Evolutionary conservation across 352 stramenopile species (phyloP).

Genomic region (Salisapilia sapeloensis): DNA sequence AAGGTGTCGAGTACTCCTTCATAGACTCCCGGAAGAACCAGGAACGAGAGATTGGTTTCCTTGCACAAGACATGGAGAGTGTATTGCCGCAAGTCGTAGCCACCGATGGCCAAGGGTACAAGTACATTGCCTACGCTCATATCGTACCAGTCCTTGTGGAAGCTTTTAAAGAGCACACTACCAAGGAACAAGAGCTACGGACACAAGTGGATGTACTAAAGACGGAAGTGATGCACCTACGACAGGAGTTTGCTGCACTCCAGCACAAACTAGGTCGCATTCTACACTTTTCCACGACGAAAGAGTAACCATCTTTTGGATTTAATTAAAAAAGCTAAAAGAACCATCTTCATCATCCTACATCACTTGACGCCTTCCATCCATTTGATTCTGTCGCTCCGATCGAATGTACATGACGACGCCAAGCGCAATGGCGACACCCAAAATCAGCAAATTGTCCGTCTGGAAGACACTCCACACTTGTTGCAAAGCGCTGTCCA

Average conservation of each 20-base stretch:
- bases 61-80: conserved; percentile 78
- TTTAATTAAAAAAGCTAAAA: no score
- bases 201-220: no score
- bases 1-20: conserved; percentile 62
- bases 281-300: no score
- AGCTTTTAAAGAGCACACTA: conserved; percentile 45
- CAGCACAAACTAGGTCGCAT: no score
- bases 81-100: conserved; percentile 68
- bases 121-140: conserved; percentile 78
- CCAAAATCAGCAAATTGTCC: conserved; percentile 47
- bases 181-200: no score
- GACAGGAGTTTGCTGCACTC: no score
- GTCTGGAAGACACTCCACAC: conserved; percentile 20
- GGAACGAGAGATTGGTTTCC: conserved; percentile 58
- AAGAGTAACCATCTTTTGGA: no score
- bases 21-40: conserved; percentile 17
- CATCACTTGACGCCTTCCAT: no score
- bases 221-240: no score
- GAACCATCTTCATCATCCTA: no score
- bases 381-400: conserved; percentile 46
- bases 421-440: conserved; percentile 35
- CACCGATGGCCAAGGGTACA: conserved; percentile 49
- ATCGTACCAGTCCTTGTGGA: conserved; percentile 70
- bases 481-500: no score
- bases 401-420: conserved; percentile 64